Evolutionary conservation across 148 eudicot species (phyloP), one percentile per base, ranked within the genome.

Genomic region (Nyssa sinensis): DNA sequence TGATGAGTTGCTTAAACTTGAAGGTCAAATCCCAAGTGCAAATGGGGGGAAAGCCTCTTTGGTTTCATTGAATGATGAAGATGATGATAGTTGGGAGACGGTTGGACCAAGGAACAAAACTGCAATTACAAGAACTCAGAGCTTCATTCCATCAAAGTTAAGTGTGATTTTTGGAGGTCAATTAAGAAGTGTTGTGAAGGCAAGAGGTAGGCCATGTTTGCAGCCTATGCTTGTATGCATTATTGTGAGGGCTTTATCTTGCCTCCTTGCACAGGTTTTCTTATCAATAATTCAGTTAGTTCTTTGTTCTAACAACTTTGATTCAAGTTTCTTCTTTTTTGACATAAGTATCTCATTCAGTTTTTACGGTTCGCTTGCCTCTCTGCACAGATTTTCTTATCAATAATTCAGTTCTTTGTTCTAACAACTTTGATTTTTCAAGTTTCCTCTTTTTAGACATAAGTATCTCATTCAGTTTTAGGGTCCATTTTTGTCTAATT

Each of bases 81-180:
- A n/a, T n/a, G 91, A 87, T 66, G 97, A 91, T 60, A 87, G 81
- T 60, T 91, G 97, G 97, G 97, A 91, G 81, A 91, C 97, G 57
- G 97, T 91, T 75, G 97, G 97, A 28, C 97, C 86, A n/a, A 91
- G 86, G 78, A 91, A 89, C 65, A 91, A 83, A 78, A 88, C 97
- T 77, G 97, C 90, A 30, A 89, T 91, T 69, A 91, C 94, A 57
- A 87, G 97, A 81, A 91, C 88, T 62, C 97, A 89, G 82, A 84
- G 85, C 72, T 87, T 89, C 75, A 81, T 86, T 66, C 97, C 89
- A 14, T 91, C 94, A 53, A 84, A 88, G 74, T 71, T 89, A 33
- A 89, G 92, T 77, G 88, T 77, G 55, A 85, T 91, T 57, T 89
- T 91, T 84, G 97, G 94, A 33, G 93, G 93, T 71, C 81, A 89